Base-by-base conservation (phyloP, 129 eudicot genomes). In the Escallonia herrerae region DNA sequence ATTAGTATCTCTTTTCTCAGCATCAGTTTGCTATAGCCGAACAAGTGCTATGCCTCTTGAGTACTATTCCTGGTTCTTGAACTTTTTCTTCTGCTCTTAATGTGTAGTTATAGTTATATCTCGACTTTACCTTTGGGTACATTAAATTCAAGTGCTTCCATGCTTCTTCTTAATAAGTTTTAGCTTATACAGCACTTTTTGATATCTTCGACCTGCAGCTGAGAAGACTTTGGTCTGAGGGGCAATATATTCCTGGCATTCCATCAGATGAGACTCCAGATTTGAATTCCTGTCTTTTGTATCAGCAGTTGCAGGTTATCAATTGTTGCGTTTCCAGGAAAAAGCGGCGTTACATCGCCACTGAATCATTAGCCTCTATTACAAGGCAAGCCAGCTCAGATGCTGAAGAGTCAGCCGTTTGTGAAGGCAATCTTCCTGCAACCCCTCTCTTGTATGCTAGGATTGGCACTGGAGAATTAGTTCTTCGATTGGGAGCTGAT, bases 261-360 rank as follows among this genome's bases (percentile, higher is more conserved):
- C 99, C 96, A n/a, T 71, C 49, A 41, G 95, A 87, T 72, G 80
- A 78, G 64, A 68, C 69, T 71, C 96, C 96, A 11, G 99, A 93
- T 68, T 60, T 93, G 52, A 86, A 83, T 75, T 89, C 83, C 68
- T 88, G 99, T 68, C 84, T 93, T 60, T 65, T 93, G 46, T 86
- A 93, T 76, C 99, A 93, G 71, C 87, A 93, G 77, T 75, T 88
- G 78, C 96, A 93, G 74, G 91, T 93, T 56, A 93, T 93, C 63
- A 93, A 93, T 67, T 82, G 99, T 65, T 89, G 99, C 74, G 62
- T 89, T 67, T 93, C 99, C 65, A 83, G 99, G 58, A 89, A 89
- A 80, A 71, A 62, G 42, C 87, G 98, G 8, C 91, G 71, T 60
- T 69, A 72, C 68, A 70, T 76, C 56, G 99, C 95, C 62, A 74